A percentile compares a stretch with the other conserved stretches of the same genome.
Conservation (phyloP, 768 basidiomycete species). For the Tulasnella calospora region DNA sequence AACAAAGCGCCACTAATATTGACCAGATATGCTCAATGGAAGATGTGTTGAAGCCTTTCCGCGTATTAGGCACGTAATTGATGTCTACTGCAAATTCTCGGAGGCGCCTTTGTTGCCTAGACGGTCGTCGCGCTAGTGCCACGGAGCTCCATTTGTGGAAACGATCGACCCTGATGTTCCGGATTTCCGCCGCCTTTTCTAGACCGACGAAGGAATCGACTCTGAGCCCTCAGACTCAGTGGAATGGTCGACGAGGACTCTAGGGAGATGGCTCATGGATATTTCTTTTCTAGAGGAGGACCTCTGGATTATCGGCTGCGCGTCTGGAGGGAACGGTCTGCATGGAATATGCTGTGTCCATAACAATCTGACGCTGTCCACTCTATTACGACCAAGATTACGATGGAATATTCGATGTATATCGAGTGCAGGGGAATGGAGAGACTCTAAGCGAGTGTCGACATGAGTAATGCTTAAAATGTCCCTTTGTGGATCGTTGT, state of each 20-base stretch:
- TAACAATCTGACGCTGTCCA: conserved; percentile 8
- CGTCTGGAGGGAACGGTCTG: background rate
- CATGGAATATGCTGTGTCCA: background rate
- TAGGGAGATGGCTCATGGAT: background rate
- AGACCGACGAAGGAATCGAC: background rate
- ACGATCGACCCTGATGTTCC: conserved; percentile 7
- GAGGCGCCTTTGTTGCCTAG: background rate
- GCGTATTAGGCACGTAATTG: background rate
- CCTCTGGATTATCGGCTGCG: background rate
- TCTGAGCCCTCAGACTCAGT: background rate
- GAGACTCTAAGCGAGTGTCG: background rate
- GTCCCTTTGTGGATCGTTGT: conserved; percentile 1
- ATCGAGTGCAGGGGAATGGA: background rate
- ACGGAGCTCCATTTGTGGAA: background rate
- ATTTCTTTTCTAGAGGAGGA: background rate
- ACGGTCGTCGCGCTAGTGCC: conserved; percentile 4
- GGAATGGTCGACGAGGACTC: background rate
- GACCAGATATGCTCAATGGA: background rate
- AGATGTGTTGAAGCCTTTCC: background rate
- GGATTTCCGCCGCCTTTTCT: background rate
- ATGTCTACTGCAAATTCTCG: background rate
- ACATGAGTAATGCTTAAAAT: conserved; percentile 1
- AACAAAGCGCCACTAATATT: conserved; percentile 4
- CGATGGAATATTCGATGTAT: background rate
- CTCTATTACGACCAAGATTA: background rate